Base-by-base conservation (phyloP, 2,329 filamentous ascomycete genomes). In the Fusarium sp. region DNA sequence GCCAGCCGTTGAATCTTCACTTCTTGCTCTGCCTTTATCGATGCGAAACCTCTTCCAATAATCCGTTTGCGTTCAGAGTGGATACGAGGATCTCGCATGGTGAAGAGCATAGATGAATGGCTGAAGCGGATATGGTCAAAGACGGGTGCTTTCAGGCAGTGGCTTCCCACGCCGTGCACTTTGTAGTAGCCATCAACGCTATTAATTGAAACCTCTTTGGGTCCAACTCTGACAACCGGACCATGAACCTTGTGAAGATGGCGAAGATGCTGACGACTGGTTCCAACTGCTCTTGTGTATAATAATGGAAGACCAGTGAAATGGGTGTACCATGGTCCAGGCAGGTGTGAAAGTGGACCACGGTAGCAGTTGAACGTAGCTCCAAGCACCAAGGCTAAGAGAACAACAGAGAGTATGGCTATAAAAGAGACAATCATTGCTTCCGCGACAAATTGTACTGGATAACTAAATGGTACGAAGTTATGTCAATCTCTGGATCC, bases 181-280 rank as follows among this genome's bases (percentile, higher is more conserved):
- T 66, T 66, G 44, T 66, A 66, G 14, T 66, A 66, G 3, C 61
- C 38, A 51, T 66, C 63, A 3, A 66, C 31, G 21, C 63, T 66
- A 9, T 66, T 66, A 14, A 66, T 23, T 0, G 63, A 66, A 2
- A 66, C 51, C 5, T 66, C 63, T 1, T 27, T 39, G 0, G 63
- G 63, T 3, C 63, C 63, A 2, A 66, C 44, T 8, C 63, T 45
- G 0, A 66, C 44, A 4, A 66, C 63, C 3, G 63, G 51, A 4
- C 63, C 63, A 1, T 66, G 21, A 1, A 4, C 9, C 3, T 41
- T 51, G 21, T 66, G 63, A 10, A 60, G 19, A 16, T 27, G n/a
- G 6, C 62, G 61, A n/a, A 66, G 51, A 35, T 66, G 27, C 3
- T 39, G 33, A 12, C 63, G 63, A 16, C 63, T 66, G 0, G 63